Percentiles rank a stretch among this genome's conserved stretches.
Evolutionary conservation across 2,329 filamentous ascomycete genomes (phyloP).

Genomic region (Daldinia eschscholtzii): DNA sequence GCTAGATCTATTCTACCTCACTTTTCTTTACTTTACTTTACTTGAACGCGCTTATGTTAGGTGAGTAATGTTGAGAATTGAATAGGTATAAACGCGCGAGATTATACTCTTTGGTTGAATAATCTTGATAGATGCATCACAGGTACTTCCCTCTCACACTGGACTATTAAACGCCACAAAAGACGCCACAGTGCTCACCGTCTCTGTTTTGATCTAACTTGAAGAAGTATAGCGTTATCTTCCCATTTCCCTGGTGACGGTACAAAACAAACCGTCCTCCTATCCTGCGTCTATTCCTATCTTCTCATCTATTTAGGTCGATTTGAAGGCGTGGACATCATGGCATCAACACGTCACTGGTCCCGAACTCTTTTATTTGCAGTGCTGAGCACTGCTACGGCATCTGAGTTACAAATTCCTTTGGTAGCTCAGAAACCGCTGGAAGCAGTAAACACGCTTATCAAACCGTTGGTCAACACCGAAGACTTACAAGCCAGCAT

Average conservation of each 20-base stretch:
- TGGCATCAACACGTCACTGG: conserved; percentile 24
- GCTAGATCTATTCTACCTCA: neutral
- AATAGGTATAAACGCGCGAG: neutral
- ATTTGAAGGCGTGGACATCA: conserved; percentile 17
- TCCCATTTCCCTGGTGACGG: conserved; percentile 36
- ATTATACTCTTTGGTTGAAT: neutral
- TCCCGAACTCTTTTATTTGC: conserved; percentile 24
- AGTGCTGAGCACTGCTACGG: conserved; percentile 39
- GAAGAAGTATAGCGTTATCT: conserved; percentile 30
- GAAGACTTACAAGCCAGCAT: conserved; percentile 70
- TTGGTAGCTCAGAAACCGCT: conserved; percentile 39
- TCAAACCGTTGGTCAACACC: conserved; percentile 63
- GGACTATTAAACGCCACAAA: neutral
- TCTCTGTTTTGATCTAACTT: conserved; percentile 26
- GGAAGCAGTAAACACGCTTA: conserved; percentile 26
- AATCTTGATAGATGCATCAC: conserved; percentile 1
- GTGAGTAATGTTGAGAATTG: neutral
- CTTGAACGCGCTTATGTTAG: neutral
- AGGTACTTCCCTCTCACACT: neutral
- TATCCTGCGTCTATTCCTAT: conserved; percentile 14
- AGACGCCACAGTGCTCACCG: neutral
- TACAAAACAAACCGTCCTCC: conserved; percentile 34
- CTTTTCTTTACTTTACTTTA: neutral
- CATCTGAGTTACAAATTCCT: conserved; percentile 48
- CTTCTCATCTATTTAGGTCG: conserved; percentile 11